These are phyloP conservation scores for Pyropia yezoensis DNA, from an alignment of 23 red algal species.

Conservation along the genomic window DNA sequence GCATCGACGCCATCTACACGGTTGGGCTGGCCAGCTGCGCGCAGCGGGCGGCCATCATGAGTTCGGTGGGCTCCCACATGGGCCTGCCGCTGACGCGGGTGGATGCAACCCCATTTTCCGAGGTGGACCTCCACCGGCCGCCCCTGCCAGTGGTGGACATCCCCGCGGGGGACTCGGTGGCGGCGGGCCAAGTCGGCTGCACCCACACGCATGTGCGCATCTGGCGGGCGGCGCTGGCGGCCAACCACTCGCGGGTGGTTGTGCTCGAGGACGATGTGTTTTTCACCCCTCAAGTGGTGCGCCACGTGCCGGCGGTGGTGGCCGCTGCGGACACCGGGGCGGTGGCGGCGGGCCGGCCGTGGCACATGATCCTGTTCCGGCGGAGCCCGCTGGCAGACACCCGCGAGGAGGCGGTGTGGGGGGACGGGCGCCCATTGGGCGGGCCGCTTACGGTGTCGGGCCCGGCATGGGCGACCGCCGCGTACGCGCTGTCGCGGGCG, in stretches of 20 bases:
- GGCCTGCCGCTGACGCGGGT: slow-evolving; percentile 12
- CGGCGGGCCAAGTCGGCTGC: slow-evolving; percentile 63
- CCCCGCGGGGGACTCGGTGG: slow-evolving; percentile 12
- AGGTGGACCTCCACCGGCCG: slow-evolving; percentile 20
- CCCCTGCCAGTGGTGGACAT: slow-evolving; percentile 22
- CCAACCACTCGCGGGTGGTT: slow-evolving; percentile 24
- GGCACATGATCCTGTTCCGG: slow-evolving; percentile 64
- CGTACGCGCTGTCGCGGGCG: slow-evolving; percentile 35
- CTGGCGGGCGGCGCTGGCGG: slow-evolving; percentile 31
- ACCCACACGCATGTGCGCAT: slow-evolving; percentile 50
- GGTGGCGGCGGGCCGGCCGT: slow-evolving; percentile 6
- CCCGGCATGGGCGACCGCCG: slow-evolving; percentile 54
- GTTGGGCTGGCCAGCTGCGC: slow-evolving; percentile 34
- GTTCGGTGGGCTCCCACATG: slow-evolving; percentile 2
- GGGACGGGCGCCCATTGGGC: background rate
- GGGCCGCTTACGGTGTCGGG: slow-evolving; percentile 14
- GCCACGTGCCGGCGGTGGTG: slow-evolving; percentile 16
- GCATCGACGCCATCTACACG: slow-evolving; percentile 38
- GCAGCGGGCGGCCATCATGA: slow-evolving; percentile 23
- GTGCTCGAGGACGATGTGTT: slow-evolving; percentile 76
- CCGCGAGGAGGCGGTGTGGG: slow-evolving; percentile 11
- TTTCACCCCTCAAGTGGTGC: slow-evolving; percentile 7
- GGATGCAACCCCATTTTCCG: slow-evolving; percentile 16
- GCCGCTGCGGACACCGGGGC: slow-evolving; percentile 21
- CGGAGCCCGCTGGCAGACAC: slow-evolving; percentile 8